These are phyloP conservation scores for Stephanodiscus minutulus DNA, from an alignment of 108 stramenopile genomes.

Conservation along the genomic window DNA sequence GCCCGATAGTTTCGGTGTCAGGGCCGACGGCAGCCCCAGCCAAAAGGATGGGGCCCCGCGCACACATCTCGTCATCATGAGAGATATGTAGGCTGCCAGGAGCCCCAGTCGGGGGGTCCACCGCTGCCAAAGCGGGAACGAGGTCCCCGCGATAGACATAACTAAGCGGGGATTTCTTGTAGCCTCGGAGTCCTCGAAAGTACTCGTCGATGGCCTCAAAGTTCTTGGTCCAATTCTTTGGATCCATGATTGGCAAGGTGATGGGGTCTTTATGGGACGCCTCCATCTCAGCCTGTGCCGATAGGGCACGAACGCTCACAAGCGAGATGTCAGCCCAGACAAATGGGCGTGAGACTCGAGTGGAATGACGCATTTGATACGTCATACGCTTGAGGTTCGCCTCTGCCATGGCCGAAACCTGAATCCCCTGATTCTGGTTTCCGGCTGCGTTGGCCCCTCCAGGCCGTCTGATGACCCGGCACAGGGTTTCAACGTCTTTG, in stretches of 20 bases:
- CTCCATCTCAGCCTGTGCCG: neutral
- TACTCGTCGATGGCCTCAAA: too few relatives aligned
- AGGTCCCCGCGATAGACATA: neutral
- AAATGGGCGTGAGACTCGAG: neutral
- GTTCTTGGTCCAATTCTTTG: too few relatives aligned
- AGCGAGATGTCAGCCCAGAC: neutral
- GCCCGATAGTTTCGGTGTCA: neutral
- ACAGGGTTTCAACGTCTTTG: too few relatives aligned
- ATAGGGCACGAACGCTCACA: neutral
- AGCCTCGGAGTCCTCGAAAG: neutral
- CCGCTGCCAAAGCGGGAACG: neutral
- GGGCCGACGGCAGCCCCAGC: neutral
- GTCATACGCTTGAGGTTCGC: neutral
- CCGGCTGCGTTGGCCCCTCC: too few relatives aligned
- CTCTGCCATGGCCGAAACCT: too few relatives aligned
- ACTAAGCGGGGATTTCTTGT: neutral
- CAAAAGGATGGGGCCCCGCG: too few relatives aligned
- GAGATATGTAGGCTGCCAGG: too few relatives aligned
- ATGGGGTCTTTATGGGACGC: neutral
- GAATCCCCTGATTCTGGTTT: too few relatives aligned
- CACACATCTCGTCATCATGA: too few relatives aligned
- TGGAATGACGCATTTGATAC: neutral
- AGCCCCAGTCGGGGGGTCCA: neutral
- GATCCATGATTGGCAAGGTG: neutral
- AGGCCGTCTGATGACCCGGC: too few relatives aligned